Evolutionary conservation across 345 rosid genomes (phyloP).

Genomic region (Trapa bicornis): DNA sequence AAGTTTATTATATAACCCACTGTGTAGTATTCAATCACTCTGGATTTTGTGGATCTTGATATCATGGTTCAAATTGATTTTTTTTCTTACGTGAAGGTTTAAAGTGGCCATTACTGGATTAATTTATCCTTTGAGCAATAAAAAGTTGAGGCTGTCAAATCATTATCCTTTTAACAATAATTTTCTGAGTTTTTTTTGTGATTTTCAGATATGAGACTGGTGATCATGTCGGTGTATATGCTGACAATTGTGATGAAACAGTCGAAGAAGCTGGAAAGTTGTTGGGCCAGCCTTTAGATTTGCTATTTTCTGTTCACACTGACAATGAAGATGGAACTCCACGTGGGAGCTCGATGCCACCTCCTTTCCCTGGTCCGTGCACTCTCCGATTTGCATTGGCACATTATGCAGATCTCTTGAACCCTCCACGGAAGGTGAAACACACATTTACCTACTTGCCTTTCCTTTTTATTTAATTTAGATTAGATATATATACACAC

Average conservation of each 20-base stretch:
- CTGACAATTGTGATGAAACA: slow-evolving; percentile 59
- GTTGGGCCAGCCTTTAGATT: slow-evolving; percentile 64
- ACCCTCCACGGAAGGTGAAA: slow-evolving; percentile 85
- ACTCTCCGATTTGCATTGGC: slow-evolving; percentile 67
- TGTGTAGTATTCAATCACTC: neutral
- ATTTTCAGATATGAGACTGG: slow-evolving; percentile 84
- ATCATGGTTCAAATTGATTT: neutral
- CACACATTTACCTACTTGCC: neutral
- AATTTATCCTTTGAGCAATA: neutral
- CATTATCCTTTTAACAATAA: neutral
- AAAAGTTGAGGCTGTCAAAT: neutral
- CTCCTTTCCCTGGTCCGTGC: slow-evolving; percentile 72
- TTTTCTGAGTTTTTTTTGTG: slow-evolving; percentile 9
- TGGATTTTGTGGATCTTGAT: neutral
- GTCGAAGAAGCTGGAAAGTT: slow-evolving; percentile 81
- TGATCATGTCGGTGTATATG: slow-evolving; percentile 88
- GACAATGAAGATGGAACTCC: slow-evolving; percentile 87
- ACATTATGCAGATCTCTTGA: slow-evolving; percentile 75
- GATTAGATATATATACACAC: too few relatives aligned
- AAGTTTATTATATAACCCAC: too few relatives aligned
- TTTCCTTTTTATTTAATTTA: too few relatives aligned
- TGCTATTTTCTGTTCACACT: slow-evolving; percentile 72
- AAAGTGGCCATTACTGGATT: neutral
- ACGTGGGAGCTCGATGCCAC: slow-evolving; percentile 72
- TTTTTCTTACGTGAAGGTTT: too few relatives aligned